phyloP scores from a whole-genome alignment of 768 basidiomycete species.

The Kwoniella botswanensis region DNA sequence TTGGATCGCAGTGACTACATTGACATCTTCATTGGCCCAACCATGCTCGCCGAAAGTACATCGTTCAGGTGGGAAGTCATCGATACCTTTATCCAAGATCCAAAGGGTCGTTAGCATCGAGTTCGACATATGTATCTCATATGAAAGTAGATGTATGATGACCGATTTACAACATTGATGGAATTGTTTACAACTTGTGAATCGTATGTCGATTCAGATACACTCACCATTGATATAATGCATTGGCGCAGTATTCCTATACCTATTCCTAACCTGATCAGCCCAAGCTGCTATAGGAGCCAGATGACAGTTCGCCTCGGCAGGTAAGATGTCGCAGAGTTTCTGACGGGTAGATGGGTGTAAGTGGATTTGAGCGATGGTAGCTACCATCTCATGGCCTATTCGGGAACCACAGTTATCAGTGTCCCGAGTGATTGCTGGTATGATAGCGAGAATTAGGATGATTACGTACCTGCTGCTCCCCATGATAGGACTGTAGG shows the following conservation, averaged over 20 bases:
- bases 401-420: neutral
- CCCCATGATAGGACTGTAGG: constrained; percentile 53
- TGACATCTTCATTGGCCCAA: constrained; percentile 66
- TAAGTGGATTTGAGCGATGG: constrained; percentile 90
- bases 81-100: constrained; percentile 58
- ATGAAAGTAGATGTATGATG: too few relatives aligned
- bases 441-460: too few relatives aligned
- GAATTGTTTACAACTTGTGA: neutral
- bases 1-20: constrained; percentile 76
- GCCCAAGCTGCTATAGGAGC: constrained; percentile 89
- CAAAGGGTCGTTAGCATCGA: too few relatives aligned
- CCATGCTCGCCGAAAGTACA: constrained; percentile 78
- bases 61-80: constrained; percentile 75
- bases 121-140: too few relatives aligned
- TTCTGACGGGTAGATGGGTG: constrained; percentile 70
- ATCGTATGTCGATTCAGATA: neutral
- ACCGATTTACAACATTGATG: neutral
- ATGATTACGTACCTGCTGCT: constrained; percentile 30
- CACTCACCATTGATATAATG: constrained; percentile 57
- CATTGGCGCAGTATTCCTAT: constrained; percentile 53
- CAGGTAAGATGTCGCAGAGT: constrained; percentile 73
- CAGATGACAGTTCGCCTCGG: constrained; percentile 69
- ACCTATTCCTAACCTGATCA: constrained; percentile 66
- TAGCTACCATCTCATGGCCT: constrained; percentile 93
- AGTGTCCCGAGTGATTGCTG: neutral